Percentiles rank a stretch among this genome's conserved stretches.
Evolutionary conservation across 2,329 filamentous ascomycete species (phyloP).

Genomic region (Mollisia scopiformis): DNA sequence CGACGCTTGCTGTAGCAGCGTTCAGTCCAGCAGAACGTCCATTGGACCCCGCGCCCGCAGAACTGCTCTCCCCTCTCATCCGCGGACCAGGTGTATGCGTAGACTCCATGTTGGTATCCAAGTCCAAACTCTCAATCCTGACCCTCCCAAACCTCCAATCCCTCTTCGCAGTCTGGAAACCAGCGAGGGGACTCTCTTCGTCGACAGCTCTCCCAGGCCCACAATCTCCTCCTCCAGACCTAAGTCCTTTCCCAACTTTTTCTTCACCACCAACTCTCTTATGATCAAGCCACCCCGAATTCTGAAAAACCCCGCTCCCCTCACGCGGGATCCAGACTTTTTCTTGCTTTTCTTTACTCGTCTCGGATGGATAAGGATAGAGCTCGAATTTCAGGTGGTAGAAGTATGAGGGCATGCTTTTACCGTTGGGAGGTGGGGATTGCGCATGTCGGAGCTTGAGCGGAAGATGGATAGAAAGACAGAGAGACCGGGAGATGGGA

Average conservation of each 20-base stretch:
- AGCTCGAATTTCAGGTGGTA: conserved; percentile 71
- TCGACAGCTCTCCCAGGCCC: conserved; percentile 32
- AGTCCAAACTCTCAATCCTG: conserved; percentile 79
- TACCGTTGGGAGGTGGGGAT: background rate
- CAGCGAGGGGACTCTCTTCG: conserved; percentile 23
- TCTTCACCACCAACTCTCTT: too few species aligned
- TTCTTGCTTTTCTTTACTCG: conserved; percentile 5
- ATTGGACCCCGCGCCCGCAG: conserved; percentile 11
- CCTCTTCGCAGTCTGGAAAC: conserved; percentile 46
- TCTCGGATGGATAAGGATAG: conserved; percentile 45
- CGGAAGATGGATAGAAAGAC: too few species aligned
- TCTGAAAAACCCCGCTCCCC: conserved; percentile 47
- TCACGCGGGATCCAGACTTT: conserved; percentile 54
- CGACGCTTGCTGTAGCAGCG: conserved; percentile 48
- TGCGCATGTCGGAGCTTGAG: background rate
- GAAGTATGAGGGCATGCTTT: conserved; percentile 49
- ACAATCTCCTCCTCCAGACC: conserved; percentile 35
- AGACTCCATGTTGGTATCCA: conserved; percentile 44
- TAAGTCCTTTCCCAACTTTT: background rate
- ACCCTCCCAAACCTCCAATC: conserved; percentile 88
- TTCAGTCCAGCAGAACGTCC: conserved; percentile 30
- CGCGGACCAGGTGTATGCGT: conserved; percentile 42
- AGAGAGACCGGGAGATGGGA: background rate
- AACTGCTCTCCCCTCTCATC: conserved; percentile 44
- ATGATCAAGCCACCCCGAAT: conserved; percentile 28